Conservation (phyloP, 352 stramenopile genomes). For the Nothophytophthora sp. region DNA sequence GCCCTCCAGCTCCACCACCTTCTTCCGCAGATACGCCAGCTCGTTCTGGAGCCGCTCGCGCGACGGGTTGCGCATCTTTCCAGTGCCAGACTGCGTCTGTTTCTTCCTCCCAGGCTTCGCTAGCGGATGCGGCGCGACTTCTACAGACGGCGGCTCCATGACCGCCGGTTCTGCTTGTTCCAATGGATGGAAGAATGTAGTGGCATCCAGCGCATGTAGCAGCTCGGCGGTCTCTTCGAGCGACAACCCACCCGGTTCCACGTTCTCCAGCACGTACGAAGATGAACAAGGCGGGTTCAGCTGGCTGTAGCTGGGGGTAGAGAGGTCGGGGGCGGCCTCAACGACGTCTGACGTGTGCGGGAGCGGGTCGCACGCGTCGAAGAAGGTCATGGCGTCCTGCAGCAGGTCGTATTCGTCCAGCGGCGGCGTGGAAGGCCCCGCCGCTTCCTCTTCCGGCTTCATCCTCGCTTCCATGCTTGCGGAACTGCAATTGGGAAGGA, state of each 20-base stretch:
- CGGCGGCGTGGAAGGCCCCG: slow-evolving; percentile 1
- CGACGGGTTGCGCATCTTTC: slow-evolving; percentile 47
- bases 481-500: too few relatives aligned
- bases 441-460: too few relatives aligned
- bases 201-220: slow-evolving; percentile 28
- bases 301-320: slow-evolving; percentile 13
- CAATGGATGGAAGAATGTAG: slow-evolving; percentile 3
- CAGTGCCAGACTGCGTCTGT: slow-evolving; percentile 3
- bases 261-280: too few relatives aligned
- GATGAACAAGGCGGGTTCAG: too few relatives aligned
- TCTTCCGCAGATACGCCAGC: slow-evolving; percentile 37
- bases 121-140: neutral
- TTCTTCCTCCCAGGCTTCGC: slow-evolving; percentile 21
- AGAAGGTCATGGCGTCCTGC: neutral
- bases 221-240: slow-evolving; percentile 33
- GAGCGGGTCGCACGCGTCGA: neutral
- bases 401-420: slow-evolving; percentile 1
- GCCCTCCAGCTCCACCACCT: slow-evolving; percentile 45
- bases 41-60: slow-evolving; percentile 52
- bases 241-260: slow-evolving; percentile 14
- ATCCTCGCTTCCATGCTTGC: too few relatives aligned
- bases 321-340: neutral
- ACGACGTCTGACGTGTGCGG: neutral
- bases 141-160: neutral
- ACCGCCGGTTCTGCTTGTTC: neutral